These are phyloP conservation scores for Malassezia obtusa DNA, from an alignment of 1,284 basidiomycete species.

Conservation along the genomic window DNA sequence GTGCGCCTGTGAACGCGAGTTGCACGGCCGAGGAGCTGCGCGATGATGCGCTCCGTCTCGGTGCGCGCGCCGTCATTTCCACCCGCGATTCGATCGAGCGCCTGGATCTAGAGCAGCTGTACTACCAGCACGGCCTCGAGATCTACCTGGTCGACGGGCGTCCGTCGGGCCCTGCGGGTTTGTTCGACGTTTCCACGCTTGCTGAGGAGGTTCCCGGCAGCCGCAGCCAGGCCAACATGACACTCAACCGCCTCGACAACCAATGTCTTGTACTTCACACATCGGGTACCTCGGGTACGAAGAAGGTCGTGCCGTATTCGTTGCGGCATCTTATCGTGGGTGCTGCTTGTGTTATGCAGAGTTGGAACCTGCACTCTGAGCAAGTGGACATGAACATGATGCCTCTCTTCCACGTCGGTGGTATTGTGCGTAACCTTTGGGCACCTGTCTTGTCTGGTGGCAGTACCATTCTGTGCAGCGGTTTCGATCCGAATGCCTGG, in stretches of 20 bases:
- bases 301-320: slow-evolving; percentile 47
- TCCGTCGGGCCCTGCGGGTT: slow-evolving; percentile 34
- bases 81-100: slow-evolving; percentile 41
- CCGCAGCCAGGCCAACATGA: slow-evolving; percentile 18
- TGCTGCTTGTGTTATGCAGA: slow-evolving; percentile 43
- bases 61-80: slow-evolving; percentile 43
- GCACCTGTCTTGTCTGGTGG: slow-evolving; percentile 44
- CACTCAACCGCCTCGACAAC: slow-evolving; percentile 36
- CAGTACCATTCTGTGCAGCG: slow-evolving; percentile 46
- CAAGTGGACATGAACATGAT: slow-evolving; percentile 49
- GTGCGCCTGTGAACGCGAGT: slow-evolving; percentile 45
- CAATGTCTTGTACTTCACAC: slow-evolving; percentile 46
- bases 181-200: slow-evolving; percentile 40
- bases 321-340: slow-evolving; percentile 47
- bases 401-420: slow-evolving; percentile 48
- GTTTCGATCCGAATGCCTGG: slow-evolving; percentile 46
- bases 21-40: slow-evolving; percentile 46
- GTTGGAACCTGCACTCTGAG: slow-evolving; percentile 42
- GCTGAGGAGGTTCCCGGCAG: slow-evolving; percentile 19
- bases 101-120: slow-evolving; percentile 30
- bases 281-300: slow-evolving; percentile 47
- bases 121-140: slow-evolving; percentile 40
- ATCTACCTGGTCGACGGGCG: slow-evolving; percentile 44
- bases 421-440: slow-evolving; percentile 47
- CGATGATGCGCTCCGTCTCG: slow-evolving; percentile 44